These are phyloP conservation scores for Hysterium pulicare DNA, from an alignment of 2,329 filamentous ascomycete species.

Conservation along the genomic window DNA sequence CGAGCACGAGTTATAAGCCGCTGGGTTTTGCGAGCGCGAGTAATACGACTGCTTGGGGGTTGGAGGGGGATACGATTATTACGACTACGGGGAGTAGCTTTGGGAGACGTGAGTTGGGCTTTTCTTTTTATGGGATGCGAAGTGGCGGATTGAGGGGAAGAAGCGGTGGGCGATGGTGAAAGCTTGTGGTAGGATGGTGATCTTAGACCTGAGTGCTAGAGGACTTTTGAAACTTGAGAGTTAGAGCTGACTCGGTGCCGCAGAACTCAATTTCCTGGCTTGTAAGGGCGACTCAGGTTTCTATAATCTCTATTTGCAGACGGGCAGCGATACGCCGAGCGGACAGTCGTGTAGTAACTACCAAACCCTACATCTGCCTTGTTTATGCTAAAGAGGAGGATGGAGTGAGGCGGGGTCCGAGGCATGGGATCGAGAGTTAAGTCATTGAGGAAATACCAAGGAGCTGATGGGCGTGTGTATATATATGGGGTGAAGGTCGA, in stretches of 20 bases:
- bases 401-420: neutral
- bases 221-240: neutral
- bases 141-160: neutral
- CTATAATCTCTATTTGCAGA: conserved; percentile 54
- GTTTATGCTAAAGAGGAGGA: conserved; percentile 38
- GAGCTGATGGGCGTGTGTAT: too few relatives aligned
- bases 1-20: conserved; percentile 52
- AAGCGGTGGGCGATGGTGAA: too few relatives aligned
- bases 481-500: too few relatives aligned
- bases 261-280: conserved; percentile 51
- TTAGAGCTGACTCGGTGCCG: conserved; percentile 15
- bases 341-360: conserved; percentile 54
- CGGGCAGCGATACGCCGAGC: conserved; percentile 48
- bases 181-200: too few relatives aligned
- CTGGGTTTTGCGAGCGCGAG: conserved; percentile 44
- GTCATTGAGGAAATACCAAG: too few relatives aligned
- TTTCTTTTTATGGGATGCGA: conserved; percentile 9
- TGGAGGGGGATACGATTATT: conserved; percentile 50
- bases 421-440: too few relatives aligned
- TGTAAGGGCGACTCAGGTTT: conserved; percentile 45
- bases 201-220: too few relatives aligned
- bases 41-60: conserved; percentile 49
- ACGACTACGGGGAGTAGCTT: conserved; percentile 44
- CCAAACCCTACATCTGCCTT: conserved; percentile 54
- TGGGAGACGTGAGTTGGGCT: conserved; percentile 38